Evolutionary conservation across 352 stramenopile genomes (phyloP).

Genomic region (Thraustochytrium striatum): DNA sequence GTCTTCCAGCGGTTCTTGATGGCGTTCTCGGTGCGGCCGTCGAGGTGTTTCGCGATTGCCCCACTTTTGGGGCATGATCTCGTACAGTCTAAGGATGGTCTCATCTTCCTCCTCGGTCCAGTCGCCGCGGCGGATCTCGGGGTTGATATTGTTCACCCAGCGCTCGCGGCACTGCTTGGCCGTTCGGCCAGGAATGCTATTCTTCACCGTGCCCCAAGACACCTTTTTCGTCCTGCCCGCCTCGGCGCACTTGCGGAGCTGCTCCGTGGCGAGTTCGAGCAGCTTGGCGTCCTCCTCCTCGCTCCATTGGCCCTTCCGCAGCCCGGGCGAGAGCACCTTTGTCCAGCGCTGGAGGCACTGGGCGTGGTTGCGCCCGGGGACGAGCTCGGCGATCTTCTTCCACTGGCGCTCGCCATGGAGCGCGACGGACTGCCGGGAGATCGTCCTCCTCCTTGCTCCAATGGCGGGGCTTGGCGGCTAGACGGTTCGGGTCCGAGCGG

Average conservation of each 20-base stretch:
- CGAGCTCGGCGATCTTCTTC: constrained; percentile 79
- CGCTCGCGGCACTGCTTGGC: constrained; percentile 58
- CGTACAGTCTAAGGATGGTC: constrained; percentile 42
- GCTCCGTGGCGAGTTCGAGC: constrained; percentile 67
- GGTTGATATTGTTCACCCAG: constrained; percentile 58
- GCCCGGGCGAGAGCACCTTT: constrained; percentile 75
- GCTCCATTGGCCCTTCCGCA: constrained; percentile 84
- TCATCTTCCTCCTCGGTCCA: constrained; percentile 54
- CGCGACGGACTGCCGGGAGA: constrained; percentile 68
- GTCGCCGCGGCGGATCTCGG: constrained; percentile 48
- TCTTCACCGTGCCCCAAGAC: constrained; percentile 18
- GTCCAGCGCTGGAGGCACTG: constrained; percentile 84
- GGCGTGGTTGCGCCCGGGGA: constrained; percentile 78
- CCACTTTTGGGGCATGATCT: constrained; percentile 54
- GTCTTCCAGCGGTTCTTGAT: constrained; percentile 59
- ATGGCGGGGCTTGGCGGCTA: constrained; percentile 54
- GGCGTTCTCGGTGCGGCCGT: constrained; percentile 56
- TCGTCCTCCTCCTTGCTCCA: constrained; percentile 84
- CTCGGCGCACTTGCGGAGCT: constrained; percentile 78
- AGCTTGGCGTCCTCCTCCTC: constrained; percentile 76
- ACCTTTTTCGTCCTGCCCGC: constrained; percentile 67
- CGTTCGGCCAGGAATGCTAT: constrained; percentile 52
- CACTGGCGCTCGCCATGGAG: constrained; percentile 81
- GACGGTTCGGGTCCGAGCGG: constrained; percentile 63
- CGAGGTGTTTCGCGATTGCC: constrained; percentile 54